These are phyloP conservation scores for Mycena vulgaris DNA, from an alignment of 768 basidiomycete species.

Conservation along the genomic window DNA sequence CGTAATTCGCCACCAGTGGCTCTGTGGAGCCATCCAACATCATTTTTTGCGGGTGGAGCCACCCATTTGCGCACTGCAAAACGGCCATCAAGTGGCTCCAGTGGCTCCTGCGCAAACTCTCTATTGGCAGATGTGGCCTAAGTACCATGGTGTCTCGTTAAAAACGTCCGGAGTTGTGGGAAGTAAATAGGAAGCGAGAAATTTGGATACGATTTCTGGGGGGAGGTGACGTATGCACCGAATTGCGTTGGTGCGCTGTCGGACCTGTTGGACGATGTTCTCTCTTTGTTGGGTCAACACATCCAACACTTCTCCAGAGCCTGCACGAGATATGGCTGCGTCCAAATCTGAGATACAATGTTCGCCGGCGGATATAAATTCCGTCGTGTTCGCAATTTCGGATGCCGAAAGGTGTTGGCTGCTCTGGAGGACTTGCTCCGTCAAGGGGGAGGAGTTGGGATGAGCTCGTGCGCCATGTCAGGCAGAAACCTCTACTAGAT, in stretches of 20 bases:
- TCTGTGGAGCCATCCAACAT: too few relatives aligned
- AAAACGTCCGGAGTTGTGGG: background rate
- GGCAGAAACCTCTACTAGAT: too few relatives aligned
- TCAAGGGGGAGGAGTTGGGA: background rate
- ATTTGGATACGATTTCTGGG: conserved; percentile 19
- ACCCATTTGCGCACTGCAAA: too few relatives aligned
- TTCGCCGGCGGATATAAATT: conserved; percentile 1
- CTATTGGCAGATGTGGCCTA: conserved; percentile 29
- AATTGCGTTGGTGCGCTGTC: conserved; percentile 5
- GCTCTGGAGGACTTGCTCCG: conserved; percentile 7
- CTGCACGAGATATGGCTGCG: background rate
- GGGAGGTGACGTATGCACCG: conserved; percentile 13
- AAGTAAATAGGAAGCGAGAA: background rate
- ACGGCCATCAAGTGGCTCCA: too few relatives aligned
- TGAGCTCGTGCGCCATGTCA: too few relatives aligned
- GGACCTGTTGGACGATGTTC: background rate
- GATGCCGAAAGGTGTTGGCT: conserved; percentile 14
- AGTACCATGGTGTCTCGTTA: conserved; percentile 18
- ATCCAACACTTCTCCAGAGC: background rate
- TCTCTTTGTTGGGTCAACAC: background rate
- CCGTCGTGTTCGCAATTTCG: conserved; percentile 9
- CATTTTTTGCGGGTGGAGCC: too few relatives aligned
- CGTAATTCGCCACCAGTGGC: too few relatives aligned
- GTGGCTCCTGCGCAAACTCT: too few relatives aligned
- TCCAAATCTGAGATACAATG: background rate